Conservation (phyloP, 495 filamentous ascomycete genomes). For the Neurospora sublineolata region DNA sequence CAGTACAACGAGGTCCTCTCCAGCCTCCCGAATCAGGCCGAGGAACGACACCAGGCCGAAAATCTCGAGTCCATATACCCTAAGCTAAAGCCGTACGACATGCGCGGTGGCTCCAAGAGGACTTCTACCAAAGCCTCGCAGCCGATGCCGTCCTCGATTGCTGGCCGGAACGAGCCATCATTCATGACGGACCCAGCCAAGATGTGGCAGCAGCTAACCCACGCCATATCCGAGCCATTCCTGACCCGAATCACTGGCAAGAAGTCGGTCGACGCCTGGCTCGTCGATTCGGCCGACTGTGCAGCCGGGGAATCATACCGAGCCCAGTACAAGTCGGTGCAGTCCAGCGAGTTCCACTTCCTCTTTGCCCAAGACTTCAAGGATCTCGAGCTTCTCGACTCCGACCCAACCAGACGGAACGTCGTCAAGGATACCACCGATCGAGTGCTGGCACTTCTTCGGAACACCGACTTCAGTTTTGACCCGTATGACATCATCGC, state of each 20-base stretch:
- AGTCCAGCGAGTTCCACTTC: slow-evolving; percentile 33
- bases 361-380: slow-evolving; percentile 47
- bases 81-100: slow-evolving; percentile 27
- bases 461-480: neutral
- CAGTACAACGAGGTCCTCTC: slow-evolving; percentile 37
- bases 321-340: slow-evolving; percentile 4
- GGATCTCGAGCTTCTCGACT: slow-evolving; percentile 60
- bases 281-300: slow-evolving; percentile 35
- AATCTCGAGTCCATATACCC: slow-evolving; percentile 25
- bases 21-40: slow-evolving; percentile 26
- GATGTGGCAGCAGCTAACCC: slow-evolving; percentile 38
- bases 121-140: neutral
- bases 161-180: neutral
- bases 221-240: slow-evolving; percentile 32
- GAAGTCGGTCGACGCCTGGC: slow-evolving; percentile 33
- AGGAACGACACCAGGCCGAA: slow-evolving; percentile 22
- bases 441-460: slow-evolving; percentile 20
- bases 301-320: slow-evolving; percentile 22
- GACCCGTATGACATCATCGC: slow-evolving; percentile 52
- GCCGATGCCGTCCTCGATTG: neutral
- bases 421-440: slow-evolving; percentile 22
- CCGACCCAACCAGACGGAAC: slow-evolving; percentile 13
- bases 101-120: slow-evolving; percentile 3
- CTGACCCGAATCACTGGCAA: slow-evolving; percentile 39
- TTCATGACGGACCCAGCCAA: slow-evolving; percentile 5